Percentiles rank a stretch among this genome's conserved stretches.
These are phyloP conservation scores for Thymus quinquecostatus DNA, from an alignment of 257 asterid species.

Conservation along the genomic window DNA sequence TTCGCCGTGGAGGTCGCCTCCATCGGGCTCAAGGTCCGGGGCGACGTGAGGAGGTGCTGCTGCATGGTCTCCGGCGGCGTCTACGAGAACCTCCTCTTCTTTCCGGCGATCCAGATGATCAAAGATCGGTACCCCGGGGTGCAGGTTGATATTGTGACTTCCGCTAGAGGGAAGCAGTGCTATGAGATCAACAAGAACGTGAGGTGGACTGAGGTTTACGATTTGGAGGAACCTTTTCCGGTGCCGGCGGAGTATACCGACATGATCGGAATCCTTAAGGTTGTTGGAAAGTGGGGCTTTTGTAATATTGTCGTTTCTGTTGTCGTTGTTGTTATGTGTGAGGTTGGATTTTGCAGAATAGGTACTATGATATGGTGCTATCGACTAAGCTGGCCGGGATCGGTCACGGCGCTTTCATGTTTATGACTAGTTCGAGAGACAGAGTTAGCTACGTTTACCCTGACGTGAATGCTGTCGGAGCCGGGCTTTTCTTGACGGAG, in stretches of 20 bases:
- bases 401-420: slow-evolving; percentile 84
- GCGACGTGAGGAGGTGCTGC: slow-evolving; percentile 88
- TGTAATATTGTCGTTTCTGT: too few species aligned
- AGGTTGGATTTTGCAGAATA: slow-evolving; percentile 53
- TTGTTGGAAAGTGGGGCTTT: neutral
- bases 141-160: slow-evolving; percentile 63
- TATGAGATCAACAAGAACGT: slow-evolving; percentile 86
- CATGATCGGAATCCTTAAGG: slow-evolving; percentile 80
- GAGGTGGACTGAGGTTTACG: slow-evolving; percentile 72
- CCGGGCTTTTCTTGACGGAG: slow-evolving; percentile 71
- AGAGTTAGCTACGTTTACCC: slow-evolving; percentile 82
- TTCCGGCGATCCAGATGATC: slow-evolving; percentile 81
- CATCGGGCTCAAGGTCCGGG: slow-evolving; percentile 64
- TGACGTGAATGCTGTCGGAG: slow-evolving; percentile 82
- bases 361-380: slow-evolving; percentile 78
- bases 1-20: slow-evolving; percentile 78
- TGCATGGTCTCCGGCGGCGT: slow-evolving; percentile 83
- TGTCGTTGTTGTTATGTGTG: neutral
- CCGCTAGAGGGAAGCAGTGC: slow-evolving; percentile 74
- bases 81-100: slow-evolving; percentile 76
- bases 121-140: slow-evolving; percentile 91
- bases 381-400: slow-evolving; percentile 85
- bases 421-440: slow-evolving; percentile 79
- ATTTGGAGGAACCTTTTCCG: slow-evolving; percentile 69
- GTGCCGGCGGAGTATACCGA: slow-evolving; percentile 75